A percentile compares a stretch with the other conserved stretches of the same genome.
Evolutionary conservation across 1,284 basidiomycete genomes (phyloP).

Genomic region (Austroboletus olivaceoglutinosus): DNA sequence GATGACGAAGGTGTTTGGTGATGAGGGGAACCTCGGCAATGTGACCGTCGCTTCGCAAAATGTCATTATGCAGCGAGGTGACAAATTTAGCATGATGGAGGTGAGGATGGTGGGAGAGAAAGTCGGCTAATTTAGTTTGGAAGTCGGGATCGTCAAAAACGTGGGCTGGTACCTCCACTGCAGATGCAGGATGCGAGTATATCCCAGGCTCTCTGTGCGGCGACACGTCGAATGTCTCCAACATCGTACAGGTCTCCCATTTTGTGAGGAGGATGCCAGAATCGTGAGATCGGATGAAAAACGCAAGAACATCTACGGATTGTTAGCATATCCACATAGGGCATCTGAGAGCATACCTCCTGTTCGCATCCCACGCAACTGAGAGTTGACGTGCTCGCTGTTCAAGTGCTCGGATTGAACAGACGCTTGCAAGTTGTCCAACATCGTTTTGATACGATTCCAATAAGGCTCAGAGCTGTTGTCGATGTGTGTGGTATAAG

Average conservation of each 20-base stretch:
- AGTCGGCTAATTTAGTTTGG: slow-evolving; percentile 2
- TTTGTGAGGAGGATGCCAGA: neutral
- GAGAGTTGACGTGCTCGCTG: neutral
- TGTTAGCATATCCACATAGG: too few species aligned
- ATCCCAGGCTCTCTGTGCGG: neutral
- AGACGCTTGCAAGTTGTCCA: neutral
- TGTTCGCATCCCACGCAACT: neutral
- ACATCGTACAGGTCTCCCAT: neutral
- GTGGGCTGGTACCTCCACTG: slow-evolving; percentile 17
- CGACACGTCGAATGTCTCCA: neutral
- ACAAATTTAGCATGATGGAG: slow-evolving; percentile 28
- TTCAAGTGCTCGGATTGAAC: neutral
- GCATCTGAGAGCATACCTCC: neutral
- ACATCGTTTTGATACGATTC: slow-evolving; percentile 2
- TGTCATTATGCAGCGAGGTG: slow-evolving; percentile 27
- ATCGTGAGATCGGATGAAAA: neutral
- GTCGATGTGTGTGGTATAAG: slow-evolving; percentile 1
- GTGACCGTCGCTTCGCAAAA: slow-evolving; percentile 24
- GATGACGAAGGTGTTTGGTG: slow-evolving; percentile 25
- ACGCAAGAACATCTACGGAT: neutral
- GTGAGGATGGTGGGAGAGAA: slow-evolving; percentile 22
- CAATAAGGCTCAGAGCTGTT: neutral
- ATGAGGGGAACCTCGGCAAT: slow-evolving; percentile 19
- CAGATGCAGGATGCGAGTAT: slow-evolving; percentile 11
- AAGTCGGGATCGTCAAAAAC: slow-evolving; percentile 17